Conservation (phyloP, 345 rosid species). For the Citrus hindsii region DNA sequence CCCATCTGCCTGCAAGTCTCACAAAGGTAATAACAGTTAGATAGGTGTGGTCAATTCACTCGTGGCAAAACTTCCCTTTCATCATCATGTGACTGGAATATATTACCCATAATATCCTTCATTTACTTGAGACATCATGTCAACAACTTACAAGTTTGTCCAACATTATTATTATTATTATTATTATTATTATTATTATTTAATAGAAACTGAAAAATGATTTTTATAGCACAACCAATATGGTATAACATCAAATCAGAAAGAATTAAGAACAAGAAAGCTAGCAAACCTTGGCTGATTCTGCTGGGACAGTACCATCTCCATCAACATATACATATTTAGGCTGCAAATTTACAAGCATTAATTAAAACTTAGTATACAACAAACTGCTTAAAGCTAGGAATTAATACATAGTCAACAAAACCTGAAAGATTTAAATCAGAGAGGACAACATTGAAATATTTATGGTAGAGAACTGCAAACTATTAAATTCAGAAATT, state of each 20-base stretch:
- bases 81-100: too few species aligned
- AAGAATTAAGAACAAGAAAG: background rate
- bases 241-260: background rate
- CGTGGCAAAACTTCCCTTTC: background rate
- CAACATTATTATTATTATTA: too few species aligned
- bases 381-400: background rate
- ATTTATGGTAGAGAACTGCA: background rate
- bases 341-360: constrained; percentile 54
- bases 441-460: background rate
- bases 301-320: constrained; percentile 92
- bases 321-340: constrained; percentile 79
- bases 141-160: background rate
- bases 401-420: background rate
- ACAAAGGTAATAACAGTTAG: background rate
- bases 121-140: background rate
- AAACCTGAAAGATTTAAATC: background rate
- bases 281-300: constrained; percentile 77
- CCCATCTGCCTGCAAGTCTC: constrained; percentile 72
- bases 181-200: too few species aligned
- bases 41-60: background rate
- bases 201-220: too few species aligned
- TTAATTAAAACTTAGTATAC: constrained; percentile 3
- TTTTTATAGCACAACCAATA: too few species aligned
- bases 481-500: background rate
- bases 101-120: background rate